These are phyloP conservation scores for Seiridium cupressi DNA, from an alignment of 2,329 filamentous ascomycete species.

Conservation along the genomic window DNA sequence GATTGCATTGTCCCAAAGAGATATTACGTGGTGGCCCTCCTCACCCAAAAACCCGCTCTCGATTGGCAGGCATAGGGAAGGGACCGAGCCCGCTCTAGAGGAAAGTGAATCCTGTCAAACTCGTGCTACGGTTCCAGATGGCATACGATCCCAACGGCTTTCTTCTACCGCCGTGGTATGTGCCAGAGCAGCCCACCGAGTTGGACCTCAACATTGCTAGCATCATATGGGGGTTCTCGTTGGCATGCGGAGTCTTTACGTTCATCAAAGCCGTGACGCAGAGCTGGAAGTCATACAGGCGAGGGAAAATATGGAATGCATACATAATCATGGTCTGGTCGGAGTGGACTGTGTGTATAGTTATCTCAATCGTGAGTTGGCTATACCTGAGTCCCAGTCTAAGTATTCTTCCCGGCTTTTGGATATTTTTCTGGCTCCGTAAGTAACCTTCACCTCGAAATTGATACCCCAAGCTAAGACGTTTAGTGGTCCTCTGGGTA, in stretches of 20 bases:
- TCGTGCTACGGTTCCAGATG: not conserved
- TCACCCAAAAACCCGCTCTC: too few relatives aligned
- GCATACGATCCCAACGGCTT: constrained; percentile 2
- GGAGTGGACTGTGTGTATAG: constrained; percentile 24
- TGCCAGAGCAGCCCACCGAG: not conserved
- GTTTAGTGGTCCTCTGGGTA: constrained; percentile 25
- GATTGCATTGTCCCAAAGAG: too few relatives aligned
- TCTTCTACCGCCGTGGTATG: constrained; percentile 6
- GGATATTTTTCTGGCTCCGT: constrained; percentile 9
- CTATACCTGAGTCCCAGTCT: constrained; percentile 10
- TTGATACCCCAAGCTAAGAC: not conserved
- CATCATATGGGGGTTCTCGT: constrained; percentile 27
- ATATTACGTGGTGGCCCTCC: too few relatives aligned
- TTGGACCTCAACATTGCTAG: constrained; percentile 26
- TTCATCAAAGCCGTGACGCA: constrained; percentile 27
- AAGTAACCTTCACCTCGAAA: not conserved
- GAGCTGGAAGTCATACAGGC: constrained; percentile 18
- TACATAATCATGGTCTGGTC: constrained; percentile 35
- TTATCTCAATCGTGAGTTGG: constrained; percentile 26
- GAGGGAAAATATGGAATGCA: constrained; percentile 21
- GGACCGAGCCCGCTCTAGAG: not conserved
- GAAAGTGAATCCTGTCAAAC: not conserved
- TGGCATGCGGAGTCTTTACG: constrained; percentile 27
- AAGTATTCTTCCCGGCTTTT: constrained; percentile 1
- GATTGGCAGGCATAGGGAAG: not conserved